Conservation (phyloP, 768 basidiomycete genomes). For the Tulasnella sp. region DNA sequence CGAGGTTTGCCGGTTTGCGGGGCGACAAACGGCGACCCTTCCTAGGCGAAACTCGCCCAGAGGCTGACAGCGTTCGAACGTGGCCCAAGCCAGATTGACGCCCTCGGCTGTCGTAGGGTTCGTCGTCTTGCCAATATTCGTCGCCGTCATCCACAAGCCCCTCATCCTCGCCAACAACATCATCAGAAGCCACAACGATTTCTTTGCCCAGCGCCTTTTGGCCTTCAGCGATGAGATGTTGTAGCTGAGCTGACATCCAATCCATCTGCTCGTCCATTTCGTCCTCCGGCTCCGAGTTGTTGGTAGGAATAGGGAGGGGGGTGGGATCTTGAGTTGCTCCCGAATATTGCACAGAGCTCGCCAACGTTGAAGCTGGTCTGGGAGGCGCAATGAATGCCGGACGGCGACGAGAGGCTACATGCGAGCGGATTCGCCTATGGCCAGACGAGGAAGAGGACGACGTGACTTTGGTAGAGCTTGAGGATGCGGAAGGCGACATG, state of each 20-base stretch:
- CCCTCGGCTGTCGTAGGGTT: slow-evolving; percentile 38
- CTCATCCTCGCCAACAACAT: slow-evolving; percentile 64
- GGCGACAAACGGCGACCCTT: neutral
- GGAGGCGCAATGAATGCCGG: slow-evolving; percentile 17
- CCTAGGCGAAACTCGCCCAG: neutral
- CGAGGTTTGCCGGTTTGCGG: neutral
- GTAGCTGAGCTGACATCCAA: slow-evolving; percentile 75
- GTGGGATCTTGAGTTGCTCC: slow-evolving; percentile 39
- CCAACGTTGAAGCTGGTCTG: slow-evolving; percentile 37
- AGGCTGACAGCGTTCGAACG: neutral
- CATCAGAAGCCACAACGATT: slow-evolving; percentile 52
- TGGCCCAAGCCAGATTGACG: neutral
- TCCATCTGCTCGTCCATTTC: slow-evolving; percentile 61
- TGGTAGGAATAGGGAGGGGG: slow-evolving; percentile 18
- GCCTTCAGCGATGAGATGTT: slow-evolving; percentile 74
- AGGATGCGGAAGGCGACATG: slow-evolving; percentile 33
- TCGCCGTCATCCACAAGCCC: slow-evolving; percentile 78
- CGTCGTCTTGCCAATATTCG: slow-evolving; percentile 76
- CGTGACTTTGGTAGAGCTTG: neutral
- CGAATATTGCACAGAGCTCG: slow-evolving; percentile 49
- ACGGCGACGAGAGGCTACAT: slow-evolving; percentile 11
- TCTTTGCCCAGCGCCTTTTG: slow-evolving; percentile 76
- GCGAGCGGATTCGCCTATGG: neutral
- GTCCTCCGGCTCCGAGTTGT: slow-evolving; percentile 15
- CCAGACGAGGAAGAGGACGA: slow-evolving; percentile 32